Base-by-base conservation (phyloP, 2,329 filamentous ascomycete species). In the Elsinoe perseae region DNA sequence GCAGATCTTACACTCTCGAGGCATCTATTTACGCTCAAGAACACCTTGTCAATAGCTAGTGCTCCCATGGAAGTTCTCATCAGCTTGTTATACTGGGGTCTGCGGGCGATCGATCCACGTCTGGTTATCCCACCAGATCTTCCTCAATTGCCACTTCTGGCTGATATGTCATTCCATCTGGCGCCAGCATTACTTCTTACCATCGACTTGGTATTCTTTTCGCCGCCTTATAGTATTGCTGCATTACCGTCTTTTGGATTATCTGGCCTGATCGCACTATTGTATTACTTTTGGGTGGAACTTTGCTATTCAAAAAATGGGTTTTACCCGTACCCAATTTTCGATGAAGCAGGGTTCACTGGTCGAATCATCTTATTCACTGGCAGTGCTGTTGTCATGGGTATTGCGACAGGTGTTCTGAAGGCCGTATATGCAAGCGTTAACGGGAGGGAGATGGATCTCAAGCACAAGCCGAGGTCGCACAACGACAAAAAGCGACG, bases 291-390 rank as follows among this genome's bases (percentile, higher is more conserved):
- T 61, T 91, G 87, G 86, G 80, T 89, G 21, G 85, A 90, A 69
- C 76, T 81, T 21, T 89, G 86, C 72, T 87, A 80, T 63, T 75
- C 75, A 43, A 74, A 79, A 58, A 89, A 89, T 63, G 81, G 84
- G 55, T 84, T 78, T 63, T 95, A 95, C 63, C 89, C 90, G 0
- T 95, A 96, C 69, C 90, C 91, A 1, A 78, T 95, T 23, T 92
- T 96, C 61, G 83, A 77, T 7, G 68, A 87, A 43, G 73, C 95
- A 40, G 78, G 76, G 50, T 86, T 82, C 0, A 67, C 73, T 50
- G 84, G 89, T 65, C 80, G 91, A 18, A 73, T 83, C 7, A 71
- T 80, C 0, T 74, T 95, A 8, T 95, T 95, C 63, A 77, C 76
- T 8, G 61, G 58, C 10, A 62, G 63, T 58, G 89, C 87, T 0